Conservation (phyloP, 1,284 basidiomycete species). For the Moesziomyces globuligerus region DNA sequence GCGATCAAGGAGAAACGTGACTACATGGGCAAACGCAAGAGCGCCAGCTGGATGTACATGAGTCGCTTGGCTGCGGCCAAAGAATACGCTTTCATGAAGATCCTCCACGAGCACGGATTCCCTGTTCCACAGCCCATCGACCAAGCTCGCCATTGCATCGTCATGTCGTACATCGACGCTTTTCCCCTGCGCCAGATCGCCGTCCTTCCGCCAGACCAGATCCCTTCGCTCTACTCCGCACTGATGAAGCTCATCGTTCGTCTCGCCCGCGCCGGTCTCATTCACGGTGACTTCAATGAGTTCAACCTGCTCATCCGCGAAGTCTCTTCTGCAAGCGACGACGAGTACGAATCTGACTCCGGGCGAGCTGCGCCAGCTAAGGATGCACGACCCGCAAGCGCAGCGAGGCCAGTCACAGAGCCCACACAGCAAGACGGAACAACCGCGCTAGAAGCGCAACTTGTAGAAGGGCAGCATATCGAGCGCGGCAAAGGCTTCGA, state of each 20-base stretch:
- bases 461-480: slow-evolving; percentile 30
- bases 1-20: slow-evolving; percentile 97
- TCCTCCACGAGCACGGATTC: slow-evolving; percentile 91
- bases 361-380: slow-evolving; percentile 14
- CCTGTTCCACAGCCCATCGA: slow-evolving; percentile 94
- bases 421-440: background rate
- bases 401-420: background rate
- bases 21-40: slow-evolving; percentile 93
- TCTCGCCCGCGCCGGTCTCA: slow-evolving; percentile 89
- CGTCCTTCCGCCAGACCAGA: slow-evolving; percentile 76
- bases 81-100: slow-evolving; percentile 99
- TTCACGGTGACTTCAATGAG: slow-evolving; percentile 99
- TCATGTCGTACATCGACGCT: slow-evolving; percentile 95
- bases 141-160: slow-evolving; percentile 90
- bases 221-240: slow-evolving; percentile 87
- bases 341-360: slow-evolving; percentile 27
- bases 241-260: slow-evolving; percentile 97
- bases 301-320: slow-evolving; percentile 94
- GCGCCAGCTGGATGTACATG: slow-evolving; percentile 99
- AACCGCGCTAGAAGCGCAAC: slow-evolving; percentile 9
- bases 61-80: slow-evolving; percentile 93
- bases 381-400: slow-evolving; percentile 11
- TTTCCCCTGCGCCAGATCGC: slow-evolving; percentile 96
- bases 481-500: slow-evolving; percentile 62
- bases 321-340: slow-evolving; percentile 28